phyloP scores from a whole-genome alignment of 225 moss, liverwort and hornwort genomes.

The Pseudisothecium myosuroides region DNA sequence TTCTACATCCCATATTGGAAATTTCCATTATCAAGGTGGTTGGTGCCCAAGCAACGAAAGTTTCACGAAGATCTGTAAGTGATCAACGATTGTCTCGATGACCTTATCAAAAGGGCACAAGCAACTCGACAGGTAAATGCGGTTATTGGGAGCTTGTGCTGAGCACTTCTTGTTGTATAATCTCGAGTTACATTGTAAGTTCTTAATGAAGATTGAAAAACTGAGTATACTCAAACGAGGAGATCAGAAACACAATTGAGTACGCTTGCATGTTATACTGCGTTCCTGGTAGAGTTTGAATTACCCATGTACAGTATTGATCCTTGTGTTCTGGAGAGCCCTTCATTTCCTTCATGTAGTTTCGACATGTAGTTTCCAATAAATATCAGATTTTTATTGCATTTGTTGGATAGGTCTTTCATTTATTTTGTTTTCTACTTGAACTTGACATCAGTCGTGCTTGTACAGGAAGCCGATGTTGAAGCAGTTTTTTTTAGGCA shows the following conservation, averaged over 20 bases:
- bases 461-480: slow-evolving; percentile 68
- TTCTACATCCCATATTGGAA: slow-evolving; percentile 99
- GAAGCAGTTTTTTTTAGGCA: too few species aligned
- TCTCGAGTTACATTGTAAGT: background rate
- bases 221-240: background rate
- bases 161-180: background rate
- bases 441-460: background rate
- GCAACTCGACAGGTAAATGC: slow-evolving; percentile 73
- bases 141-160: background rate
- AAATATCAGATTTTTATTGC: background rate
- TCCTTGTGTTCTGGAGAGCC: background rate
- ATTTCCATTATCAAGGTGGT: slow-evolving; percentile 72
- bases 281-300: background rate
- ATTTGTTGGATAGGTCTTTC: background rate
- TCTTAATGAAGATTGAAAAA: background rate
- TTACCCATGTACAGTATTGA: too few species aligned
- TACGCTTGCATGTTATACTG: background rate
- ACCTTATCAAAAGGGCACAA: slow-evolving; percentile 69
- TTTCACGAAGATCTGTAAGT: slow-evolving; percentile 87
- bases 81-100: slow-evolving; percentile 95
- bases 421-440: background rate
- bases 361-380: background rate
- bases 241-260: background rate
- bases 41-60: slow-evolving; percentile 93
- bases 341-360: background rate